Base-by-base conservation (phyloP, 192 early-diverging fungal genomes). In the Coemansia sp. region DNA sequence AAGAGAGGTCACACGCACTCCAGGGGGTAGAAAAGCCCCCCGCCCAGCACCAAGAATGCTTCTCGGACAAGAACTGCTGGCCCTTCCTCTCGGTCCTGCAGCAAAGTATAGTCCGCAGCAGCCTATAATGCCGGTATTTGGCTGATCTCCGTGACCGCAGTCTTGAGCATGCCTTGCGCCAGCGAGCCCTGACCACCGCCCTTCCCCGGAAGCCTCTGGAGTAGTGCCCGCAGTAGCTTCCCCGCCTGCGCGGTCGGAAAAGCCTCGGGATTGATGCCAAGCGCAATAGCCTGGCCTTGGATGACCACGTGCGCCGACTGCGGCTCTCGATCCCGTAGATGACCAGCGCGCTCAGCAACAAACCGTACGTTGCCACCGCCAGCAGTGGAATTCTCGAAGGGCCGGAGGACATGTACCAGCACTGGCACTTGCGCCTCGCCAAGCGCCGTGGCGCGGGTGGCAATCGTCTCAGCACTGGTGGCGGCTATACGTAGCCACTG, bases 171-270 rank as follows among this genome's bases (percentile, higher is more conserved):
- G 0, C 67, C 67, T 29, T 64, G 54, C 0, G 67, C 67, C 44
- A 71, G 55, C 33, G 47, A 12, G 2, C 51, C 44, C 47, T 63
- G 60, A 11, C 67, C 67, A 9, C 67, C 67, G 33, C 67, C 52
- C 38, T 56, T 65, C 6, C 83, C 73, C 2, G 85, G 72, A 44
- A 90, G 65, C 31, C 57, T 54, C 8, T 62, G 72, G 59, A 96
- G 82, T 55, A 82, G 65, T 5, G 64, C 59, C 64, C 84, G 85
- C 40, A 96, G 76, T 7, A 81, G 48, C 7, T 84, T 85, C 26
- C 82, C 81, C 2, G 85, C 85, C 35, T 89, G 82, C 67, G 87
- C 90, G 28, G 74, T 81, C 50, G 89, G 85, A 45, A 82, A 75
- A 25, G 81, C 74, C 60, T 87, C 86, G 40, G 83, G 71, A 11